phyloP scores from a whole-genome alignment of 2,329 filamentous ascomycete genomes.

The Fusarium xyrophilum region DNA sequence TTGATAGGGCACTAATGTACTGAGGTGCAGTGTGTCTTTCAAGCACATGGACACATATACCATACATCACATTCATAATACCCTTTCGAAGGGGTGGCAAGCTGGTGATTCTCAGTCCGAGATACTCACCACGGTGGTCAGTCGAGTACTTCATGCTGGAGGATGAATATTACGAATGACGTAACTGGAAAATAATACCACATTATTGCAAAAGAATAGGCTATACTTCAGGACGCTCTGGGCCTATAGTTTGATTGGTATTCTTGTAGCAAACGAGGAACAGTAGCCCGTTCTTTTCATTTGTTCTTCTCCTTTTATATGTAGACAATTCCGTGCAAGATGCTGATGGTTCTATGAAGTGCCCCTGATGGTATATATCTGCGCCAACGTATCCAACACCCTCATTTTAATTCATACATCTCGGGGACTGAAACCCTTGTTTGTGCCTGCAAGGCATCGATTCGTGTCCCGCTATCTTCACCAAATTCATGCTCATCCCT shows the following conservation, averaged over 20 bases:
- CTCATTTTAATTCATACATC: slow-evolving; percentile 2
- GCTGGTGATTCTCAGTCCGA: slow-evolving; percentile 43
- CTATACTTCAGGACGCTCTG: neutral
- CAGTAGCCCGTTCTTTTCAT: neutral
- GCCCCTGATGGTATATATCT: slow-evolving; percentile 15
- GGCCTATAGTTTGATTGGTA: neutral
- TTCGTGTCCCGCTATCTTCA: neutral
- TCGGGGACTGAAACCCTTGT: neutral
- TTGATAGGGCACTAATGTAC: slow-evolving; percentile 22
- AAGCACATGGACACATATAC: slow-evolving; percentile 22
- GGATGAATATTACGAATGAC: slow-evolving; percentile 33
- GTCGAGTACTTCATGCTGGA: slow-evolving; percentile 40
- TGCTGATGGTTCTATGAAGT: neutral
- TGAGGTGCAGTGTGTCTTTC: neutral
- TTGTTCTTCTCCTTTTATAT: neutral
- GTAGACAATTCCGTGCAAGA: neutral
- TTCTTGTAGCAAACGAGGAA: neutral
- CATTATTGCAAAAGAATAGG: neutral
- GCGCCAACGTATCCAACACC: slow-evolving; percentile 21
- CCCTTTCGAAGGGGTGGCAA: slow-evolving; percentile 45
- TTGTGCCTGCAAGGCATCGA: neutral
- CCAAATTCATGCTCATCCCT: neutral
- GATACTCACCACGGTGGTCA: slow-evolving; percentile 38
- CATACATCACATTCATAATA: slow-evolving; percentile 50
- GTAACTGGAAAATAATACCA: neutral